These are phyloP conservation scores for Pyrenula massariospora DNA, from an alignment of 495 filamentous ascomycete genomes.

Conservation along the genomic window DNA sequence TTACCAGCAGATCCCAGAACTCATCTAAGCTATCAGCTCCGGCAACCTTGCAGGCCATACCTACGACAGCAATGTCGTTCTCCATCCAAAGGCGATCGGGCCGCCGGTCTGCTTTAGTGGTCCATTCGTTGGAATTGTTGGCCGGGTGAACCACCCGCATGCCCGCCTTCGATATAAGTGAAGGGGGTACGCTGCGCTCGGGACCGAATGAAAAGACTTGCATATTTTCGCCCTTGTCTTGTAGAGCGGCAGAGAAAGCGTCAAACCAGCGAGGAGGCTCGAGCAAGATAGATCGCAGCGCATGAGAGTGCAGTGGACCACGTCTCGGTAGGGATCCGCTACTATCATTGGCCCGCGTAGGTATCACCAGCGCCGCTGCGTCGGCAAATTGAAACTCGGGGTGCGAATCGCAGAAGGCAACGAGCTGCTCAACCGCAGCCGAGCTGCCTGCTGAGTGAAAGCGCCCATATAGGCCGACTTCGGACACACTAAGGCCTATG, in stretches of 20 bases:
- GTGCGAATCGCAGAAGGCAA: constrained; percentile 14
- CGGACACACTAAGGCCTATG: constrained; percentile 21
- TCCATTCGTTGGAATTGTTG: constrained; percentile 8
- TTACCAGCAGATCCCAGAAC: constrained; percentile 28
- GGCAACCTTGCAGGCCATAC: constrained; percentile 36
- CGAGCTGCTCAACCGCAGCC: constrained; percentile 3
- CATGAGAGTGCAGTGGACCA: constrained; percentile 18
- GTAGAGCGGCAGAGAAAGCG: constrained; percentile 13
- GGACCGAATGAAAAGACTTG: constrained; percentile 27
- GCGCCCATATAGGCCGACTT: constrained; percentile 21
- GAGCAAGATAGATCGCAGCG: constrained; percentile 26
- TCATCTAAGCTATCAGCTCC: constrained; percentile 35
- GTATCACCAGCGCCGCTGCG: constrained; percentile 17
- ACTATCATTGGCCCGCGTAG: constrained; percentile 16
- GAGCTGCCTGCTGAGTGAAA: constrained; percentile 18
- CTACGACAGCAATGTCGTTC: constrained; percentile 37
- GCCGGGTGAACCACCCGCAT: constrained; percentile 13
- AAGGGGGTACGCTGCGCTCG: constrained; percentile 28
- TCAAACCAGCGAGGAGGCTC: constrained; percentile 30
- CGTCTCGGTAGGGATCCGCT: constrained; percentile 8
- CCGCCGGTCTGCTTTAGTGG: not conserved
- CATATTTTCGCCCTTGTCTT: constrained; percentile 3
- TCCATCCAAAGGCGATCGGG: constrained; percentile 3
- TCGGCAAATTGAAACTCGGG: constrained; percentile 24
- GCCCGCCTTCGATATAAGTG: constrained; percentile 14